These are phyloP conservation scores for Dicorynia guianensis DNA, from an alignment of 306 rosid species.

Conservation along the genomic window DNA sequence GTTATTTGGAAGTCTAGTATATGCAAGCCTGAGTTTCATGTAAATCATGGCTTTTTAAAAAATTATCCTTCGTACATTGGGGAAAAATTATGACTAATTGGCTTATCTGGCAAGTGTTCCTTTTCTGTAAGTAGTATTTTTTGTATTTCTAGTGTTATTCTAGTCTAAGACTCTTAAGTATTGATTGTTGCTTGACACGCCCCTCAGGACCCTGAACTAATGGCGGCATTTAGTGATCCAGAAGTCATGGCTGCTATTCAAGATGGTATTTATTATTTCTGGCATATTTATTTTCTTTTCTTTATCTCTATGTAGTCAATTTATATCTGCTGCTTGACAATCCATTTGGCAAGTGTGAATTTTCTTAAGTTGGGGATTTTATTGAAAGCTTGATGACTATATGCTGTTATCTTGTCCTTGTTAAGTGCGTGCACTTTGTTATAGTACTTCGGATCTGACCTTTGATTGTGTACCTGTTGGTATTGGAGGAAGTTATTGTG, in stretches of 20 bases:
- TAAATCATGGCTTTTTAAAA: background rate
- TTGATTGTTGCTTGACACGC: constrained; percentile 19
- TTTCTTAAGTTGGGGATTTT: background rate
- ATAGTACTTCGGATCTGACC: constrained; percentile 1
- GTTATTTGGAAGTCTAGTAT: background rate
- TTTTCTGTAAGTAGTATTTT: background rate
- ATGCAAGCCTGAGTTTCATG: background rate
- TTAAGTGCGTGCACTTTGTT: background rate
- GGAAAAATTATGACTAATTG: background rate
- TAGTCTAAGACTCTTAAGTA: constrained; percentile 14
- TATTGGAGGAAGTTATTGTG: constrained; percentile 13
- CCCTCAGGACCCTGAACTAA: constrained; percentile 81
- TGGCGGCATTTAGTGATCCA: constrained; percentile 87
- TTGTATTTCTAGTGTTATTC: background rate
- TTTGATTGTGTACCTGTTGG: constrained; percentile 1
- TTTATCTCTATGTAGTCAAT: background rate
- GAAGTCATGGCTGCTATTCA: constrained; percentile 96
- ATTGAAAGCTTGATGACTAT: background rate
- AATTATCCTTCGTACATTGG: background rate
- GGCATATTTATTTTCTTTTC: background rate
- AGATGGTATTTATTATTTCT: constrained; percentile 66
- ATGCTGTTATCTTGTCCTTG: background rate
- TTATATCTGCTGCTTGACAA: background rate
- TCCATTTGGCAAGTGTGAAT: background rate
- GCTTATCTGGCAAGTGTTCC: background rate